A percentile compares a stretch with the other conserved stretches of the same genome.
Evolutionary conservation across 2,329 filamentous ascomycete species (phyloP).

Genomic region (Calonectria pteridis): DNA sequence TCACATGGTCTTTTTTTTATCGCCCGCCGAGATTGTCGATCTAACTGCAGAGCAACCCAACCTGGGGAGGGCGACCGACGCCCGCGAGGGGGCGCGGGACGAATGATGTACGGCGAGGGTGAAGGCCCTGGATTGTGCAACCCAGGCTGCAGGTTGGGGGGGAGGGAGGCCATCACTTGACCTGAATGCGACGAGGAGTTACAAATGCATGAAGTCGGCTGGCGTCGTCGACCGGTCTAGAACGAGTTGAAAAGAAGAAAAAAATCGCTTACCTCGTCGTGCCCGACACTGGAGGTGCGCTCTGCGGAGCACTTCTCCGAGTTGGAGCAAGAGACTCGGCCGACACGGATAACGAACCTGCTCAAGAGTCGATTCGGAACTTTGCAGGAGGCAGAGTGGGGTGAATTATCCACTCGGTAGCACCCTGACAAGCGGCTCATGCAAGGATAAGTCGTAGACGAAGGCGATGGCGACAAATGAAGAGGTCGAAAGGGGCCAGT

Average conservation of each 20-base stretch:
- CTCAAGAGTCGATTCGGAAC: slow-evolving; percentile 4
- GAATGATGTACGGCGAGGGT: neutral
- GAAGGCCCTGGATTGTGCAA: slow-evolving; percentile 13
- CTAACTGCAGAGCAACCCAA: slow-evolving; percentile 19
- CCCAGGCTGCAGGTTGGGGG: neutral
- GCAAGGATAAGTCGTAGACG: slow-evolving; percentile 13
- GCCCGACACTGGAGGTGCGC: neutral
- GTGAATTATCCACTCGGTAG: slow-evolving; percentile 8
- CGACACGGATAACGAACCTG: slow-evolving; percentile 1
- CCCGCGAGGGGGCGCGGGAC: neutral
- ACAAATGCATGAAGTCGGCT: neutral
- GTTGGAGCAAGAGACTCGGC: slow-evolving; percentile 10
- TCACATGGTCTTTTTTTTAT: slow-evolving; percentile 19
- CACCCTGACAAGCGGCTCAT: slow-evolving; percentile 15
- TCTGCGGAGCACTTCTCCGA: neutral
- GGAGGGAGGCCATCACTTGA: neutral
- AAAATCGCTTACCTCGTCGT: neutral
- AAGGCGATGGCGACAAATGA: slow-evolving; percentile 1
- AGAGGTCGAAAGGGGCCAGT: neutral
- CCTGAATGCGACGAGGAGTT: neutral
- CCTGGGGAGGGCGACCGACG: neutral
- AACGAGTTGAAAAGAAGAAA: neutral
- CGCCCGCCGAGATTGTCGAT: slow-evolving; percentile 16
- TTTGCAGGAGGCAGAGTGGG: neutral
- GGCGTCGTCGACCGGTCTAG: neutral